Base-by-base conservation (phyloP, 2,329 filamentous ascomycete species). In the Neonectria magnoliae region DNA sequence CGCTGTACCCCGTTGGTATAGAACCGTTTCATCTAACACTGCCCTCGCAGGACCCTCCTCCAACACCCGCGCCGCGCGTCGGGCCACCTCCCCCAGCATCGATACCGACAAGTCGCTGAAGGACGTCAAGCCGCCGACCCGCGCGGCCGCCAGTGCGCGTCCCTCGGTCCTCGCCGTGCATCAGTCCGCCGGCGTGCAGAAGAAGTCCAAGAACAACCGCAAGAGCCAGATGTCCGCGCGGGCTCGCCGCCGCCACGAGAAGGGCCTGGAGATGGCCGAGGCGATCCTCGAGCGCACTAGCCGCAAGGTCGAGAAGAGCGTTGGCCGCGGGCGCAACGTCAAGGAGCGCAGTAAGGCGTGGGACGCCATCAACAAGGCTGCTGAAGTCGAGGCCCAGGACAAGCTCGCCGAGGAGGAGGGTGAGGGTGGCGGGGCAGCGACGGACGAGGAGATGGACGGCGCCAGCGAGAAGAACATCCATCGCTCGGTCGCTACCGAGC, bases 11-110 rank as follows among this genome's bases (percentile, higher is more conserved):
- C 8, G 36, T 6, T 5, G 13, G 11, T 5, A 6, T 29, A 0
- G 3, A 7, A 7, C 27, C 14, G 1, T 4, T 22, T 11, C 8
- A 5, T 13, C 68, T 75, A 50, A 73, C 68, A 48, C 41, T 20
- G 8, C 27, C 8, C 18, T 20, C 14, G 18, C 75, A 92, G 89
- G 82, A 59, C 83, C 84, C 42, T 92, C 91, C 5, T 79, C 88
- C 62, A 91, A 90, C 81, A 94, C 92, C 57, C 90, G 92, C 69
- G 91, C 91, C 63, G 91, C 91, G 44, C 88, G 91, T 75, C 89
- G 92, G 68, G 91, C 89, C 51, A 88, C 88, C 16, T 91, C 90
- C 4, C 90, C 91, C 27, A 84, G 88, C 73, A 89, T 93, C 78
- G 81, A 92, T 79, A 87, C 87, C 47, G 90, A 93, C 83, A 92